phyloP scores from a whole-genome alignment of 306 rosid species.

The Citrullus colocynthis region DNA sequence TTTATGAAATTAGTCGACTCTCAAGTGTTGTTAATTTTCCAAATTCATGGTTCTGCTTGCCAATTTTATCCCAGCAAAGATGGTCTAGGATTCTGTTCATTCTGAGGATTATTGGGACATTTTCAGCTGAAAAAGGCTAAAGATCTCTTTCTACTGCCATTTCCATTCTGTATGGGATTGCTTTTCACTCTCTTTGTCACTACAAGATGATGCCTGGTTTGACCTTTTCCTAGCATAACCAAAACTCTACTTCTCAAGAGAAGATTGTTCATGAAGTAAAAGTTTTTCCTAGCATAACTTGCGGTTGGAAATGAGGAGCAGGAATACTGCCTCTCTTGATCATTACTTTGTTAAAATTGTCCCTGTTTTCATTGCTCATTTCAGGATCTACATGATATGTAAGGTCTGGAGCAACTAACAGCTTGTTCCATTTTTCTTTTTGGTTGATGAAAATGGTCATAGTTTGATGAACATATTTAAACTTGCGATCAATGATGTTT shows the following conservation, averaged over 20 bases:
- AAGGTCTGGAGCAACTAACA: not conserved
- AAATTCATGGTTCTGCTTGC: not conserved
- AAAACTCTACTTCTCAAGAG: not conserved
- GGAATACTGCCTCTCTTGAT: not conserved
- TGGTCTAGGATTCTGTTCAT: not conserved
- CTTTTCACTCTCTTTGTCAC: not conserved
- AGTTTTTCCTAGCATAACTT: not conserved
- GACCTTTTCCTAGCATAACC: not conserved
- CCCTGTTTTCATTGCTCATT: not conserved
- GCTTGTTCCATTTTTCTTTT: not conserved
- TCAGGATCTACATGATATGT: too few species aligned
- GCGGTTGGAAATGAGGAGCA: not conserved
- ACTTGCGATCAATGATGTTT: constrained; percentile 7
- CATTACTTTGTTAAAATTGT: not conserved
- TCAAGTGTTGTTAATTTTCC: not conserved
- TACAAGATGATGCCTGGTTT: not conserved
- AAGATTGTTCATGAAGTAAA: not conserved
- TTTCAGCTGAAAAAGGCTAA: not conserved
- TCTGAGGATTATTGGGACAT: not conserved
- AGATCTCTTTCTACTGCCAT: not conserved
- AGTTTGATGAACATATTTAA: constrained; percentile 1
- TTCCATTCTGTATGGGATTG: not conserved
- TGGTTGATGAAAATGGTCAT: not conserved
- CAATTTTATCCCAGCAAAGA: not conserved
- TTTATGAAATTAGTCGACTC: not conserved